These are phyloP conservation scores for Coprinopsis sp. DNA, from an alignment of 768 basidiomycete genomes.

Conservation along the genomic window DNA sequence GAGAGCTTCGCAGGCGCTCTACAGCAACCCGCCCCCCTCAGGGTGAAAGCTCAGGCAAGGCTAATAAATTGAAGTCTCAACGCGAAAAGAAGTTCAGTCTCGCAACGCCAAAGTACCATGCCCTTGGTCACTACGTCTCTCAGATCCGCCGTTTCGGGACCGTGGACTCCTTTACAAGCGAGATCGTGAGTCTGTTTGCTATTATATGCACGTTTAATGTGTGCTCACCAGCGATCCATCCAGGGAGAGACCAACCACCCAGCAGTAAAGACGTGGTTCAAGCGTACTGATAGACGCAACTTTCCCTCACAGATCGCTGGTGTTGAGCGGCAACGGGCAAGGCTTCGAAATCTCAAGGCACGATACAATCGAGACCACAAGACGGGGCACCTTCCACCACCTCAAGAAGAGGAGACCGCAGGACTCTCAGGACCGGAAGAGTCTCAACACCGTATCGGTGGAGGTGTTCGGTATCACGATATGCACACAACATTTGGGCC, in stretches of 20 bases:
- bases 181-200: neutral
- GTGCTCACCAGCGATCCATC: neutral
- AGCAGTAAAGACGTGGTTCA: neutral
- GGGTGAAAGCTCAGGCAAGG: neutral
- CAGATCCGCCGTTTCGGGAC: neutral
- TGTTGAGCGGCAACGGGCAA: too few relatives aligned
- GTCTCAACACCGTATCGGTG: too few relatives aligned
- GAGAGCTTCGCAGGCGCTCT: too few relatives aligned
- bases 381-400: too few relatives aligned
- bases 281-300: too few relatives aligned
- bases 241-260: neutral
- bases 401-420: too few relatives aligned
- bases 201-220: neutral
- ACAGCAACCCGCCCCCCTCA: neutral
- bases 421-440: too few relatives aligned
- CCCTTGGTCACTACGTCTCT: neutral
- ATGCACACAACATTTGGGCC: too few relatives aligned
- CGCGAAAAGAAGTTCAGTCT: neutral
- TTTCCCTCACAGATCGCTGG: too few relatives aligned
- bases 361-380: too few relatives aligned
- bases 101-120: slow-evolving; percentile 4
- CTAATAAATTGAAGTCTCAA: neutral
- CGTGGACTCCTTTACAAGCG: neutral
- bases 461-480: too few relatives aligned
- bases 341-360: too few relatives aligned